phyloP scores from a whole-genome alignment of 225 moss, liverwort and hornwort genomes.

The Pleurozium schreberi region DNA sequence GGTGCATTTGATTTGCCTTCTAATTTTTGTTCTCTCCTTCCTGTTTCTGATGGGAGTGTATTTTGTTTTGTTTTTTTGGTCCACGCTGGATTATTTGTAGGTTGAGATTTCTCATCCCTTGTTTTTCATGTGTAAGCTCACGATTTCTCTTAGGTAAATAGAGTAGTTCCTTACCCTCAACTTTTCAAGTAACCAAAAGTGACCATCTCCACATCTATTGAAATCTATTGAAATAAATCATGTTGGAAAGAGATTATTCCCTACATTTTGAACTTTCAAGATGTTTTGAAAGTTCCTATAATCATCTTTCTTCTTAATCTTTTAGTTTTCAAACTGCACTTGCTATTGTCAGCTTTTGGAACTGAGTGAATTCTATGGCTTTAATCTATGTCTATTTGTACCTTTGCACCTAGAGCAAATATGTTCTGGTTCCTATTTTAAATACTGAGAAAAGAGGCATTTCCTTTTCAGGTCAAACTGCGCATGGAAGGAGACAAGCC shows the following conservation, averaged over 20 bases:
- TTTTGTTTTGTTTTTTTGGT: neutral
- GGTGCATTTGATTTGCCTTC: constrained; percentile 17
- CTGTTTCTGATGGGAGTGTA: neutral
- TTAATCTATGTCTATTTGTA: neutral
- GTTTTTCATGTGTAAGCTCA: neutral
- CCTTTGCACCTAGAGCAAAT: neutral
- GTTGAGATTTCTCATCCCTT: neutral
- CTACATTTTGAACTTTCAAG: neutral
- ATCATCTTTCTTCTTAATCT: neutral
- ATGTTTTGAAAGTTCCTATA: neutral
- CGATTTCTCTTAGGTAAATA: neutral
- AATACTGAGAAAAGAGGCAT: neutral
- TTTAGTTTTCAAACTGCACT: neutral
- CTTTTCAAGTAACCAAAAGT: neutral
- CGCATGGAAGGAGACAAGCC: constrained; percentile 93
- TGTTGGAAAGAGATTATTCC: neutral
- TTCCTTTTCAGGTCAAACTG: constrained; percentile 55
- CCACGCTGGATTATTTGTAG: neutral
- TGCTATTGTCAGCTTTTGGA: neutral
- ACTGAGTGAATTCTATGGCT: neutral
- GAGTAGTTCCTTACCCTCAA: neutral
- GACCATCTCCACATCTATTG: neutral
- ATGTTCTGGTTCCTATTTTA: neutral
- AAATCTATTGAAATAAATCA: neutral
- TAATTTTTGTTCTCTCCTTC: neutral